Percentiles rank a stretch among this genome's conserved stretches.
These are phyloP conservation scores for Phyllosticta citrichinensis DNA, from an alignment of 2,329 filamentous ascomycete genomes.

Conservation along the genomic window DNA sequence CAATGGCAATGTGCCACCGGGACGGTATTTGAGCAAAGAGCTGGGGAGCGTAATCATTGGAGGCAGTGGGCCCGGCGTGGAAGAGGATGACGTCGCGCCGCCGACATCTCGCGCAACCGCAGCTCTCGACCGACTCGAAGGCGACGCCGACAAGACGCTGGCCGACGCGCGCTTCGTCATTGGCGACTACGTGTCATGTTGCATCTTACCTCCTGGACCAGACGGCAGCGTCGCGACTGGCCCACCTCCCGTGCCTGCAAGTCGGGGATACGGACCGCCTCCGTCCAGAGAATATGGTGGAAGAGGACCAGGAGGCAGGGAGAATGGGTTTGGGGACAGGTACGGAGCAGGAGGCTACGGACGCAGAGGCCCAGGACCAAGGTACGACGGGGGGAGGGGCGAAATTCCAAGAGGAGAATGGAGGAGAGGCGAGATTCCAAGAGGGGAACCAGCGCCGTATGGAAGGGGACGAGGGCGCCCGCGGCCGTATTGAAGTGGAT, in stretches of 20 bases:
- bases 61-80: slow-evolving; percentile 38
- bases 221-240: slow-evolving; percentile 63
- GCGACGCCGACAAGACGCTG: slow-evolving; percentile 63
- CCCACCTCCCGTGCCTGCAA: slow-evolving; percentile 31
- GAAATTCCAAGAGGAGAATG: slow-evolving; percentile 50
- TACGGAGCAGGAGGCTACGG: slow-evolving; percentile 27
- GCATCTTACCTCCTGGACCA: slow-evolving; percentile 63
- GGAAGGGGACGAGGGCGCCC: slow-evolving; percentile 5
- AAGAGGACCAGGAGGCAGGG: slow-evolving; percentile 17
- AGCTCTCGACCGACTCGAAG: slow-evolving; percentile 36
- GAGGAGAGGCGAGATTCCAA: slow-evolving; percentile 55
- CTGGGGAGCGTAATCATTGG: slow-evolving; percentile 74
- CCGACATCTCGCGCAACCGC: slow-evolving; percentile 11
- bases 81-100: slow-evolving; percentile 14
- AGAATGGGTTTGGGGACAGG: slow-evolving; percentile 25
- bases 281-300: not conserved
- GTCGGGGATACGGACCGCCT: slow-evolving; percentile 11
- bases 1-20: slow-evolving; percentile 25
- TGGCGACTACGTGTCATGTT: slow-evolving; percentile 79
- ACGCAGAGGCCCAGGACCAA: slow-evolving; percentile 29
- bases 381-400: slow-evolving; percentile 31
- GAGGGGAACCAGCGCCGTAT: slow-evolving; percentile 23
- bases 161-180: slow-evolving; percentile 72
- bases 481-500: slow-evolving; percentile 1
- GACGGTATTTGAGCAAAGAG: slow-evolving; percentile 67